Evolutionary conservation across 345 rosid genomes (phyloP), one percentile per base, ranked within the genome.

Genomic region (Carallia pectinifolia): DNA sequence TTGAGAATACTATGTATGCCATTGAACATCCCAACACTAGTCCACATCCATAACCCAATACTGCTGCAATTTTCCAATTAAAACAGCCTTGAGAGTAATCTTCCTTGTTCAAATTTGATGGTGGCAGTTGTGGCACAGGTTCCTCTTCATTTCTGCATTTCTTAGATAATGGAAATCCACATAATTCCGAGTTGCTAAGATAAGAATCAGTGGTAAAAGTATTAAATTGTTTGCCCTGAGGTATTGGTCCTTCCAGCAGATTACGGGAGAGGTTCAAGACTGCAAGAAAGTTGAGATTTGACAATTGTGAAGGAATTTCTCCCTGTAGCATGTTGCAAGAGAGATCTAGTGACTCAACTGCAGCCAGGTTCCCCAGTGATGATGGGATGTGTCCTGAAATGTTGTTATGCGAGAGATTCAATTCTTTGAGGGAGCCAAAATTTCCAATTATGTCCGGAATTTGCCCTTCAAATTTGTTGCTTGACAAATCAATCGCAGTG

Each of bases 271-370:
- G 38, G 30, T 47, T 29, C 7, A 65, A 48, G 18, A 53, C 18
- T 34, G 0, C 6, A 31, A 79, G 76, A 37, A 0, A 67, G 10
- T 4, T 18, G 1, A 73, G 10, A 8, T 39, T 33, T 15, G 27
- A 18, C 64, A 76, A 17, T 12, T 65, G 27, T 16, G 10, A 2
- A 7, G 82, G 85, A 53, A 81, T 75, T 0, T 1, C 10, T 19
- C 82, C 72, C n/a, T 0, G 36, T 6, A 79, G 54, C 47, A 16
- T 31, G 66, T 81, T 81, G 13, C 62, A 47, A 29, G 77, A 77
- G 64, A 74, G 58, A 50, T 77, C 74, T 33, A 80, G 38, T 27
- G 63, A 63, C 65, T 79, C 79, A 3, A 75, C 37, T 23, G 1
- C 34, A 0, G 53, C 54, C 53, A 78, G 16, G 30, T 74, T 61